Conservation (phyloP, 805 yeast genomes). For the Spathaspora boniae region DNA sequence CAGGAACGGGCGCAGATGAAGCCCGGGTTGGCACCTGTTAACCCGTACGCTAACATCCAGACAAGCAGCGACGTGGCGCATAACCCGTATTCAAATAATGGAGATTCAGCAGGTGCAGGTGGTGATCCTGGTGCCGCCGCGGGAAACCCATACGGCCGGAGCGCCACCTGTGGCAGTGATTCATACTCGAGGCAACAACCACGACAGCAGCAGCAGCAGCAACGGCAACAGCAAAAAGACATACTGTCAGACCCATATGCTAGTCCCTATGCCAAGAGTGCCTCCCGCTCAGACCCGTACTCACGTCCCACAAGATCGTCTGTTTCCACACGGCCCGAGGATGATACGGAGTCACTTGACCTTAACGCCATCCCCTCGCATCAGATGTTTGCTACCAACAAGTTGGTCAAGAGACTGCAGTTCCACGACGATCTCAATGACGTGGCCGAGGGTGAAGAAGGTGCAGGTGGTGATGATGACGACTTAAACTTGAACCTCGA, state of each 20-base stretch:
- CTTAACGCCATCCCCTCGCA: conserved; percentile 36
- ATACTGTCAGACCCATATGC: conserved; percentile 3
- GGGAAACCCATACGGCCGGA: conserved; percentile 6
- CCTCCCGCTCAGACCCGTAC: conserved; percentile 5
- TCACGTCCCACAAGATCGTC: conserved; percentile 2
- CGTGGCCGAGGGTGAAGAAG: conserved; percentile 29
- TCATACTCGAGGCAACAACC: conserved; percentile 7
- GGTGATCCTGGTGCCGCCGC: conserved; percentile 2
- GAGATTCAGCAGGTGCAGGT: too few relatives aligned
- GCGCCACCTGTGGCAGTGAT: conserved; percentile 3
- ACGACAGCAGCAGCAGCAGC: not conserved
- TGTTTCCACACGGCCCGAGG: conserved; percentile 8
- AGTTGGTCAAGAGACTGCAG: conserved; percentile 18
- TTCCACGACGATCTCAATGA: conserved; percentile 28
- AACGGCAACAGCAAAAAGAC: conserved; percentile 1
- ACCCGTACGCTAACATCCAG: conserved; percentile 37
- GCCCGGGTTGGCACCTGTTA: conserved; percentile 39
- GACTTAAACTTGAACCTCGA: conserved; percentile 39
- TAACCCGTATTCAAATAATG: conserved; percentile 17
- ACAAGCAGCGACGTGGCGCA: not conserved
- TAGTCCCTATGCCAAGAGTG: conserved; percentile 13
- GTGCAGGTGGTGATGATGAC: conserved; percentile 23
- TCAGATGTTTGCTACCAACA: conserved; percentile 18
- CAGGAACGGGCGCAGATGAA: conserved; percentile 33
- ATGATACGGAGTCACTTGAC: conserved; percentile 34